These are phyloP conservation scores for Fraxinus angustifolia DNA, from an alignment of 305 asterid species.

Conservation along the genomic window DNA sequence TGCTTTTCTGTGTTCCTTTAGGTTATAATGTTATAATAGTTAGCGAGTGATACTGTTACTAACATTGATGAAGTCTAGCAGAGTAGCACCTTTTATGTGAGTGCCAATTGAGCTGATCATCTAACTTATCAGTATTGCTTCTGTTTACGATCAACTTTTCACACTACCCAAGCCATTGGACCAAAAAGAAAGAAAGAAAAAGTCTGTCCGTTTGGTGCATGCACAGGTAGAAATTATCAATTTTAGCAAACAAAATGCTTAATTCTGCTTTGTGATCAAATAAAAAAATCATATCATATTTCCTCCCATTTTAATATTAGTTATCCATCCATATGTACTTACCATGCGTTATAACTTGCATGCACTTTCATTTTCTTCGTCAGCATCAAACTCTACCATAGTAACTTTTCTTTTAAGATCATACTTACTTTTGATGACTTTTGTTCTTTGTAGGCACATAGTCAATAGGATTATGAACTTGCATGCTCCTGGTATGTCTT, in stretches of 20 bases:
- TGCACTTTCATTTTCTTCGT: not conserved
- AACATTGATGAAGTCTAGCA: not conserved
- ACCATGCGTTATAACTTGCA: not conserved
- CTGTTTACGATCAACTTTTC: not conserved
- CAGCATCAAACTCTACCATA: not conserved
- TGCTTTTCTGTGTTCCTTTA: not conserved
- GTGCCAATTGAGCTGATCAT: not conserved
- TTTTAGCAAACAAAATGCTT: not conserved
- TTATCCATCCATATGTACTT: not conserved
- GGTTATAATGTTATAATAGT: not conserved
- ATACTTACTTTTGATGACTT: not conserved
- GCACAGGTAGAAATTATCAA: not conserved
- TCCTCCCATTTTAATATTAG: not conserved
- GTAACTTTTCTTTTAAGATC: not conserved
- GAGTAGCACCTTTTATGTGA: not conserved
- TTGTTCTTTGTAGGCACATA: conserved; percentile 56
- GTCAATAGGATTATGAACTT: conserved; percentile 86
- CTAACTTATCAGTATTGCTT: not conserved
- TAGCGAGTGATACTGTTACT: not conserved
- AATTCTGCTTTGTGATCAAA: not conserved
- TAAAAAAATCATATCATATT: not conserved
- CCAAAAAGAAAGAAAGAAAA: not conserved
- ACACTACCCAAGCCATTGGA: not conserved
- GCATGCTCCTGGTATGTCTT: conserved; percentile 72
- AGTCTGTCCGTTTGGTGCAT: not conserved